A percentile compares a stretch with the other conserved stretches of the same genome.
These are phyloP conservation scores for Phytophthora brassicae DNA, from an alignment of 352 stramenopile species.

Conservation along the genomic window DNA sequence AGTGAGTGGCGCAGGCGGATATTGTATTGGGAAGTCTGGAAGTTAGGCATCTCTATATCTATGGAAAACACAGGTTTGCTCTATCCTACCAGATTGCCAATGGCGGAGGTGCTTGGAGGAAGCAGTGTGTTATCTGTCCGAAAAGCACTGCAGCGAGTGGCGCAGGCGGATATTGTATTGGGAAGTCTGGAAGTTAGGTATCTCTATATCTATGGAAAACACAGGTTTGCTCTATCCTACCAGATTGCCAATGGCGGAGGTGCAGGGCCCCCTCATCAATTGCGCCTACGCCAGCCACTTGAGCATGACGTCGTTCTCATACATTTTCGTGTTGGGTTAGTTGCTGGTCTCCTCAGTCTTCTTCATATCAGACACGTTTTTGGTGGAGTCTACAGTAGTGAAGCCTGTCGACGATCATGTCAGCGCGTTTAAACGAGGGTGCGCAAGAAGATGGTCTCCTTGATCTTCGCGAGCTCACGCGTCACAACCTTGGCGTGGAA, in stretches of 20 bases:
- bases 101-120: constrained; percentile 2
- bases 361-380: constrained; percentile 1
- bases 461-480: constrained; percentile 82
- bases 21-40: constrained; percentile 34
- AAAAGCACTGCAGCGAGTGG: no score
- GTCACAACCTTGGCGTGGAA: constrained; percentile 82
- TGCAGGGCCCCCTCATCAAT: constrained; percentile 15
- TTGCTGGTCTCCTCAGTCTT: constrained; percentile 17
- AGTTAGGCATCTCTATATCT: constrained; percentile 19
- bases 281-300: constrained; percentile 22
- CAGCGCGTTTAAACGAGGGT: constrained; percentile 59
- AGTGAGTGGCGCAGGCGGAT: no score
- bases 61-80: constrained; percentile 4
- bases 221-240: constrained; percentile 11
- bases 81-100: constrained; percentile 30
- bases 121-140: no score
- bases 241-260: constrained; percentile 27
- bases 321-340: constrained; percentile 34
- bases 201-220: constrained; percentile 20
- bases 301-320: constrained; percentile 21
- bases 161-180: constrained; percentile 33
- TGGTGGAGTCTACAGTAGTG: constrained; percentile 9
- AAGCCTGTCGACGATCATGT: constrained; percentile 27
- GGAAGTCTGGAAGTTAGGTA: constrained; percentile 17
- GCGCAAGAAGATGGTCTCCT: constrained; percentile 84